Evolutionary conservation across 208 protist species (phyloP).

Genomic region (Angomonas deanei): DNA sequence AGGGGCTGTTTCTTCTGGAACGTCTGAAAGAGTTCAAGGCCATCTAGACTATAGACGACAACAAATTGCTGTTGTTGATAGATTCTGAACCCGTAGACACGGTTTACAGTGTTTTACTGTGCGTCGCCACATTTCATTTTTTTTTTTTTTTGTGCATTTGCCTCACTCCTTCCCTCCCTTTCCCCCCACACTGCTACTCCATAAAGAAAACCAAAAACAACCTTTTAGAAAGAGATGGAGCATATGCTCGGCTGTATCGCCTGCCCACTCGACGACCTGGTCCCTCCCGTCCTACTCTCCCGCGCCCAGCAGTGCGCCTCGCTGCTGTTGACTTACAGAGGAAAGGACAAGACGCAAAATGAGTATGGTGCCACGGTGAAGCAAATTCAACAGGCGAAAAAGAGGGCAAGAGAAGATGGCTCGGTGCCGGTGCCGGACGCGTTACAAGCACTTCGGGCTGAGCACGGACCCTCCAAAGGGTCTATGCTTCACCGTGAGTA

Average conservation of each 20-base stretch:
- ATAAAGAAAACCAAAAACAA: not conserved
- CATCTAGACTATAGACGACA: too few species aligned
- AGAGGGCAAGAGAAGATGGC: not conserved
- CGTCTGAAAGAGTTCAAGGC: too few species aligned
- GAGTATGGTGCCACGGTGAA: not conserved
- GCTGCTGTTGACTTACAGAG: not conserved
- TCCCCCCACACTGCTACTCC: not conserved
- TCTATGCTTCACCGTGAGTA: conserved; percentile 43
- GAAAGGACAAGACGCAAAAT: not conserved
- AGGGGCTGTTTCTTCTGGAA: too few species aligned
- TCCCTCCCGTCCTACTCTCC: not conserved
- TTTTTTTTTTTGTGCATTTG: not conserved
- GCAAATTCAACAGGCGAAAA: not conserved
- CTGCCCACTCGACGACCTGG: not conserved
- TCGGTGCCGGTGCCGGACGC: conserved; percentile 6
- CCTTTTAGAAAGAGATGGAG: not conserved
- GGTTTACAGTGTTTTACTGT: not conserved
- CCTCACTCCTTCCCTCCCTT: not conserved
- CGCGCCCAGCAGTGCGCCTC: not conserved
- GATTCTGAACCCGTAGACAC: too few species aligned
- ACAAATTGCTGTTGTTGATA: too few species aligned
- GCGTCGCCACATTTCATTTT: conserved; percentile 1
- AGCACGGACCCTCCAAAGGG: conserved; percentile 28
- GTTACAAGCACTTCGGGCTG: conserved; percentile 12
- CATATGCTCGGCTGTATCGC: not conserved